phyloP scores from a whole-genome alignment of 2,329 filamentous ascomycete genomes.

The Diaporthe velutina region DNA sequence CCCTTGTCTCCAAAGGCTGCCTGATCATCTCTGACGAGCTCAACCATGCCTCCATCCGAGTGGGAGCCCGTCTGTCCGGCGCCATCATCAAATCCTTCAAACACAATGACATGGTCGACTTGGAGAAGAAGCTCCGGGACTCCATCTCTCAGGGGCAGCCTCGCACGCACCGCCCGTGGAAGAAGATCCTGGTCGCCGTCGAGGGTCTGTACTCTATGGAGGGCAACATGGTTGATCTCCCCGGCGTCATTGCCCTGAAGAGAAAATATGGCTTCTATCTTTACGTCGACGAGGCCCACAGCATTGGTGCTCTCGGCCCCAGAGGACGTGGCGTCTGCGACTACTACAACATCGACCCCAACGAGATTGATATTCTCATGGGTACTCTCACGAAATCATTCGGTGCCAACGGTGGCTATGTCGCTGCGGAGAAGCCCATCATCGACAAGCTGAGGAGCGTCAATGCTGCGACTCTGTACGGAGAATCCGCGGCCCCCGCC shows the following conservation, averaged over 20 bases:
- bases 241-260: slow-evolving; percentile 87
- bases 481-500: slow-evolving; percentile 88
- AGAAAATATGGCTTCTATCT: slow-evolving; percentile 97
- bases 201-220: slow-evolving; percentile 99
- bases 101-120: slow-evolving; percentile 93
- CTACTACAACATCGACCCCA: slow-evolving; percentile 92
- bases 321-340: slow-evolving; percentile 94
- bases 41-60: slow-evolving; percentile 97
- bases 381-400: slow-evolving; percentile 98
- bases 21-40: slow-evolving; percentile 97
- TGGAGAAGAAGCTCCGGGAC: slow-evolving; percentile 89
- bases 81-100: slow-evolving; percentile 97
- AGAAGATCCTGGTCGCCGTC: slow-evolving; percentile 97
- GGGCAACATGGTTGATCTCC: slow-evolving; percentile 98
- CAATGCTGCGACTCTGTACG: slow-evolving; percentile 88
- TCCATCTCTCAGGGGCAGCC: slow-evolving; percentile 97
- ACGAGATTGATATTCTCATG: slow-evolving; percentile 95
- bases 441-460: slow-evolving; percentile 91
- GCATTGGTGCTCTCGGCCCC: slow-evolving; percentile 91
- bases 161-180: slow-evolving; percentile 98
- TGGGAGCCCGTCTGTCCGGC: slow-evolving; percentile 92
- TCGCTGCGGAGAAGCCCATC: slow-evolving; percentile 88
- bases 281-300: slow-evolving; percentile 97
- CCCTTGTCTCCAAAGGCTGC: slow-evolving; percentile 91
- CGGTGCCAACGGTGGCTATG: slow-evolving; percentile 96